A percentile compares a stretch with the other conserved stretches of the same genome.
These are phyloP conservation scores for Mollisiaceae sp. DNA, from an alignment of 2,329 filamentous ascomycete genomes.

Conservation along the genomic window DNA sequence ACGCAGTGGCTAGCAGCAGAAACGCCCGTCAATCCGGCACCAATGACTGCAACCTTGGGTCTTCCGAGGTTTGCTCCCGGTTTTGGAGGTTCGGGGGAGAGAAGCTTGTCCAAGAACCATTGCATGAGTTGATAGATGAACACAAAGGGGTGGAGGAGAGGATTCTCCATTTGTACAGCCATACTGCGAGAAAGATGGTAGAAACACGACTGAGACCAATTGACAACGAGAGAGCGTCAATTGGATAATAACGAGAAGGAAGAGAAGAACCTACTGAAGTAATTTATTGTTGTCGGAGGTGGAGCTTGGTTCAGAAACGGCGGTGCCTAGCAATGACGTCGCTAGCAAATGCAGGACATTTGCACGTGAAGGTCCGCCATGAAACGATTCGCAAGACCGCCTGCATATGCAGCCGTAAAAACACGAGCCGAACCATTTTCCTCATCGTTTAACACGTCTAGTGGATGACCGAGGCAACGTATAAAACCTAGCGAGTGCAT, in stretches of 20 bases:
- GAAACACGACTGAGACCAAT: neutral
- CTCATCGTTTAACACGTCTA: neutral
- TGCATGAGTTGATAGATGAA: conserved; percentile 70
- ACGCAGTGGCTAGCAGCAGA: conserved; percentile 82
- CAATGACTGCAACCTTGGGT: conserved; percentile 72
- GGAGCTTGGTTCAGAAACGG: neutral
- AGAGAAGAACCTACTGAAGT: neutral
- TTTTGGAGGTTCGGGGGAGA: conserved; percentile 73
- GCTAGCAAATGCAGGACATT: neutral
- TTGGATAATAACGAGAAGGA: neutral
- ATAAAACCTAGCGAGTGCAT: no score
- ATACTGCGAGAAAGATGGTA: neutral
- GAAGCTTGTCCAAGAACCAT: conserved; percentile 64
- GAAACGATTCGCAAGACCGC: neutral
- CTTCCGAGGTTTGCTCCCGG: conserved; percentile 60
- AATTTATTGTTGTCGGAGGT: conserved; percentile 1
- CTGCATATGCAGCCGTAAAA: no score
- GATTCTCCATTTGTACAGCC: conserved; percentile 42
- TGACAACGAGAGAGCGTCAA: neutral
- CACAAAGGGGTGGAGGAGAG: conserved; percentile 57
- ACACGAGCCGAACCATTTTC: no score
- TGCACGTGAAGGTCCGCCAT: conserved; percentile 9
- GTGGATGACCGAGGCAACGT: no score
- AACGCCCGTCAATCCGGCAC: conserved; percentile 74
- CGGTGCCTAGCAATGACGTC: conserved; percentile 14